Evolutionary conservation across 2,329 filamentous ascomycete species (phyloP).

Genomic region (Xylaria polymorpha): DNA sequence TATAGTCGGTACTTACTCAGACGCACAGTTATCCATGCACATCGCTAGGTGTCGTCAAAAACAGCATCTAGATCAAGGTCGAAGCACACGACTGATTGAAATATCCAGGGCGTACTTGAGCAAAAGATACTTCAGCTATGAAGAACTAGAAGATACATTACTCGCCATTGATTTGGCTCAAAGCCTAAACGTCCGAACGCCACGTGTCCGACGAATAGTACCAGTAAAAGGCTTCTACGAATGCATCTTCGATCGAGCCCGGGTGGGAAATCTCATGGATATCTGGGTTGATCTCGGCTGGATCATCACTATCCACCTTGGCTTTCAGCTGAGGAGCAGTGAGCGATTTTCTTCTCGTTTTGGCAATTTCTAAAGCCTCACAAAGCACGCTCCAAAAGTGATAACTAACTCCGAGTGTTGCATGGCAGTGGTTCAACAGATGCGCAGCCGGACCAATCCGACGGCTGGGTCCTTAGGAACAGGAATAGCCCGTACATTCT

Average conservation of each 20-base stretch:
- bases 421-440: not conserved
- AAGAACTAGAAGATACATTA: not conserved
- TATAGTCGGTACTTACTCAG: not conserved
- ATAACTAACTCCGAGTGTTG: too few relatives aligned
- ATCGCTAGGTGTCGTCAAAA: not conserved
- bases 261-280: not conserved
- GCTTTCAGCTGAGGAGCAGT: not conserved
- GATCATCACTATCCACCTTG: not conserved
- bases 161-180: conserved; percentile 6
- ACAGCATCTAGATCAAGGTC: not conserved
- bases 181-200: not conserved
- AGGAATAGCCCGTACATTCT: conserved; percentile 32
- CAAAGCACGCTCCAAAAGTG: too few relatives aligned
- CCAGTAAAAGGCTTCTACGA: not conserved
- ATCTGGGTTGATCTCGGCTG: not conserved
- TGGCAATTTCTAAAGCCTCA: too few relatives aligned
- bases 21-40: not conserved
- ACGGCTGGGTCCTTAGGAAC: conserved; percentile 10
- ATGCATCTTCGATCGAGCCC: not conserved
- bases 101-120: not conserved
- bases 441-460: conserved; percentile 1
- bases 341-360: too few relatives aligned
- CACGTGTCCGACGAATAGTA: not conserved
- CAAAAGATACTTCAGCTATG: not conserved
- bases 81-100: not conserved